Conservation (phyloP, 495 filamentous ascomycete genomes). For the Neohortaea acidophila region DNA sequence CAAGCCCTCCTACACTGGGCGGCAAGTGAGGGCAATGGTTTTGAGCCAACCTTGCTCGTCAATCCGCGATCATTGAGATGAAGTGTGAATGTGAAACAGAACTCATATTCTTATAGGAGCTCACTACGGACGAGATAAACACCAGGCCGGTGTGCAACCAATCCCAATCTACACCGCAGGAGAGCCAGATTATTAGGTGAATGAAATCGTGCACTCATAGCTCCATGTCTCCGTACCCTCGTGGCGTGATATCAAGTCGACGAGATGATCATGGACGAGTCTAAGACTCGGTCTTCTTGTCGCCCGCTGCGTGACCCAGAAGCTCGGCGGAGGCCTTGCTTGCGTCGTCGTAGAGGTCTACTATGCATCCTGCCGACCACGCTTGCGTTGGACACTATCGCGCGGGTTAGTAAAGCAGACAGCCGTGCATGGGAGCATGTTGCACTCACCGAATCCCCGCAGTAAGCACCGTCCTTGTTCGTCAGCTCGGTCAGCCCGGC, state of each 20-base stretch:
- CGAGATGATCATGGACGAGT: no score
- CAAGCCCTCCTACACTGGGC: conserved; percentile 7
- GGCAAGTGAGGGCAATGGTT: conserved; percentile 5
- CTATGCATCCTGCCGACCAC: conserved; percentile 85
- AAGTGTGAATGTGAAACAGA: no score
- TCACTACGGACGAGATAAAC: no score
- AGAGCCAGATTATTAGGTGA: no score
- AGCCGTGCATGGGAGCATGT: not conserved
- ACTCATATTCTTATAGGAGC: no score
- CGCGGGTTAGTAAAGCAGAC: conserved; percentile 17
- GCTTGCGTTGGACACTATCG: conserved; percentile 74
- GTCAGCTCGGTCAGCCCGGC: conserved; percentile 88
- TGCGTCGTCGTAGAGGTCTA: conserved; percentile 90
- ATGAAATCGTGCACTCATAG: no score
- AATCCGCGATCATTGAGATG: conserved; percentile 7
- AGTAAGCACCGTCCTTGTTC: conserved; percentile 70
- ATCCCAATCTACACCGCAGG: no score
- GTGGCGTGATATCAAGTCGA: no score
- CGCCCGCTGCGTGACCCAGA: conserved; percentile 1
- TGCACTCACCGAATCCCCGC: conserved; percentile 66
- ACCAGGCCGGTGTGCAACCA: no score
- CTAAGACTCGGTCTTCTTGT: no score
- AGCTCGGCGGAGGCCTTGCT: conserved; percentile 27
- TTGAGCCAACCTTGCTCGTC: conserved; percentile 9
- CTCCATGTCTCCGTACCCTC: no score